phyloP scores from a whole-genome alignment of 202 grass and related monocot species.

The Zizania palustris region DNA sequence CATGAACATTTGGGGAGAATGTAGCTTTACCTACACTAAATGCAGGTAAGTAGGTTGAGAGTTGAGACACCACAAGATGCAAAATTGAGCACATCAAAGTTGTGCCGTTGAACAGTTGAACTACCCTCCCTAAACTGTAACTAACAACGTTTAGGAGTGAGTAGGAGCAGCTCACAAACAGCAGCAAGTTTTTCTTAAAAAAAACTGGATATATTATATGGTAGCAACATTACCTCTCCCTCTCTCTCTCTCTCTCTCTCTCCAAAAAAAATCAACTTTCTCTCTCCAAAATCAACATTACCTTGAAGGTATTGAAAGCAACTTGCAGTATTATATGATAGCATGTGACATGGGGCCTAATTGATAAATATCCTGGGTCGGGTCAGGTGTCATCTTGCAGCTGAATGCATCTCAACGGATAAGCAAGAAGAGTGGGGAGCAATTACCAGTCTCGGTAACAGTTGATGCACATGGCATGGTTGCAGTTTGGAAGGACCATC shows the following conservation, averaged over 20 bases:
- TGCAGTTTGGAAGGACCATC: conserved; percentile 98
- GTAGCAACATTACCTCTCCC: neutral
- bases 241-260: no score
- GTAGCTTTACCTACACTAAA: conserved; percentile 27
- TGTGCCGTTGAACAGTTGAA: conserved; percentile 55
- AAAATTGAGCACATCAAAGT: neutral
- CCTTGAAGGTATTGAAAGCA: conserved; percentile 19
- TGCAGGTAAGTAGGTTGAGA: neutral
- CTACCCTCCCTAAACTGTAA: conserved; percentile 30
- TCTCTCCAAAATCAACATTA: no score
- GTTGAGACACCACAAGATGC: neutral
- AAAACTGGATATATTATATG: conserved; percentile 39
- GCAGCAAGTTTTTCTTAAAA: conserved; percentile 26
- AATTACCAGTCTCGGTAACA: conserved; percentile 96
- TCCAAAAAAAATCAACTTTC: no score
- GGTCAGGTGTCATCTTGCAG: conserved; percentile 21
- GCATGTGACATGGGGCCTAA: conserved; percentile 39
- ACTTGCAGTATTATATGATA: conserved; percentile 41
- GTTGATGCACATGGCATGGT: conserved; percentile 98
- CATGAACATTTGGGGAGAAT: conserved; percentile 23
- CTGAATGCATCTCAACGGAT: conserved; percentile 46
- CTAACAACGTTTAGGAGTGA: conserved; percentile 5
- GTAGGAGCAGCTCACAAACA: conserved; percentile 44
- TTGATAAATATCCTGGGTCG: conserved; percentile 45
- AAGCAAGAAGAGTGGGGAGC: conserved; percentile 22